These are phyloP conservation scores for Strombidium stylifer DNA, from an alignment of 73 alveolate genomes.

Conservation along the genomic window DNA sequence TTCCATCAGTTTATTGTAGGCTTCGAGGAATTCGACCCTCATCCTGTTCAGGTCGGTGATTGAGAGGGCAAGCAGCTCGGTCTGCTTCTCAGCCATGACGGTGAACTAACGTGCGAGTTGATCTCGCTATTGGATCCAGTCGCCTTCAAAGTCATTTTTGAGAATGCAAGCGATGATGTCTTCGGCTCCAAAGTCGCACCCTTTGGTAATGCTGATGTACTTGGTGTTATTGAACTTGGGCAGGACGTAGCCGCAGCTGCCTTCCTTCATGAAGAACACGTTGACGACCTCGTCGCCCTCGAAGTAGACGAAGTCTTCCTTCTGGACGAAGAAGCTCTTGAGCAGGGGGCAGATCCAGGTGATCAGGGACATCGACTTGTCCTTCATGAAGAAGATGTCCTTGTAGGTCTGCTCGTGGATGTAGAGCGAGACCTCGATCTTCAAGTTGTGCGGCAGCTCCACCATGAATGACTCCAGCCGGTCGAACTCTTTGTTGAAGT, in stretches of 20 bases:
- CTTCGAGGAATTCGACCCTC: too few relatives aligned
- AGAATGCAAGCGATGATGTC: too few relatives aligned
- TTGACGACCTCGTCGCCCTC: conserved; percentile 85
- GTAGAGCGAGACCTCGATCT: conserved; percentile 44
- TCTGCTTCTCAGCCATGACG: too few relatives aligned
- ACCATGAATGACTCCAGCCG: too few relatives aligned
- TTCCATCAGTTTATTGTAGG: too few relatives aligned
- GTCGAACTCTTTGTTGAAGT: too few relatives aligned
- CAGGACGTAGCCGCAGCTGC: conserved; percentile 45
- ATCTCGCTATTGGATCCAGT: too few relatives aligned
- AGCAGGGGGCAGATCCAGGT: conserved; percentile 82
- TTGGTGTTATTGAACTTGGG: neutral
- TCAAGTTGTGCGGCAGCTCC: too few relatives aligned
- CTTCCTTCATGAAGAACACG: conserved; percentile 81
- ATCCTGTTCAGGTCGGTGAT: too few relatives aligned
- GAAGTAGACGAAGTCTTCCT: conserved; percentile 69
- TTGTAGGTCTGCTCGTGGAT: conserved; percentile 74
- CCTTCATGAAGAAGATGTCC: conserved; percentile 66
- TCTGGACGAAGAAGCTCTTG: conserved; percentile 67
- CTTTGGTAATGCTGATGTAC: conserved; percentile 33
- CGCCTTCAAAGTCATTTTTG: too few relatives aligned
- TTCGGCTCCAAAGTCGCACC: conserved; percentile 43
- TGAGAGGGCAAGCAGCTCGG: too few relatives aligned
- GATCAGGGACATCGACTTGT: conserved; percentile 69
- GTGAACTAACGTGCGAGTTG: too few relatives aligned